phyloP scores from a whole-genome alignment of 2,329 filamentous ascomycete genomes.

The Coniochaeta sp. region DNA sequence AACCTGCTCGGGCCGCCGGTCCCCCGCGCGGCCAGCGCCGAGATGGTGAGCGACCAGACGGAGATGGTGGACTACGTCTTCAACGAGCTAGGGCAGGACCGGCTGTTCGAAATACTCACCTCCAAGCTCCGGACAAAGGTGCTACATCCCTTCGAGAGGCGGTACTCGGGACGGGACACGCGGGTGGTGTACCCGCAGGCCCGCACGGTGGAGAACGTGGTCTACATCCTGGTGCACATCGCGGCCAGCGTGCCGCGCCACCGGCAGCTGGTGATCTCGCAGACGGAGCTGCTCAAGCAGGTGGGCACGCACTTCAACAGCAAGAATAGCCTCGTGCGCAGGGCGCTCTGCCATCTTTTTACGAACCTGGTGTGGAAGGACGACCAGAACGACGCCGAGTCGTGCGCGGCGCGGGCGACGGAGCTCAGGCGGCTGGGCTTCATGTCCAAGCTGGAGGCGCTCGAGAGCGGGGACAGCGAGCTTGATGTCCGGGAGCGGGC shows the following conservation, averaged over 20 bases:
- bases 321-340: constrained; percentile 64
- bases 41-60: constrained; percentile 41
- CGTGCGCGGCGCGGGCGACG: constrained; percentile 57
- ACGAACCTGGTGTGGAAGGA: constrained; percentile 83
- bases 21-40: constrained; percentile 25
- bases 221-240: constrained; percentile 81
- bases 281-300: constrained; percentile 66
- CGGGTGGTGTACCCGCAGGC: constrained; percentile 48
- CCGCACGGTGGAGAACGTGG: constrained; percentile 70
- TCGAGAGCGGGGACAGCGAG: constrained; percentile 61
- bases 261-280: constrained; percentile 67
- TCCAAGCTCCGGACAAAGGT: constrained; percentile 64
- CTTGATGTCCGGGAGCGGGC: constrained; percentile 78
- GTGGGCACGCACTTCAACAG: constrained; percentile 68
- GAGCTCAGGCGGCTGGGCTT: constrained; percentile 69
- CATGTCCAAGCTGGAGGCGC: constrained; percentile 52
- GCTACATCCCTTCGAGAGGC: constrained; percentile 44
- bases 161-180: constrained; percentile 20
- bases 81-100: constrained; percentile 63
- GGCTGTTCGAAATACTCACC: constrained; percentile 73
- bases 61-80: constrained; percentile 85
- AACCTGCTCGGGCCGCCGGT: constrained; percentile 72
- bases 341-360: constrained; percentile 73
- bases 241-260: constrained; percentile 75
- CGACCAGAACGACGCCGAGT: constrained; percentile 57